Base-by-base conservation (phyloP, 495 filamentous ascomycete genomes). In the Neurospora terricola region DNA sequence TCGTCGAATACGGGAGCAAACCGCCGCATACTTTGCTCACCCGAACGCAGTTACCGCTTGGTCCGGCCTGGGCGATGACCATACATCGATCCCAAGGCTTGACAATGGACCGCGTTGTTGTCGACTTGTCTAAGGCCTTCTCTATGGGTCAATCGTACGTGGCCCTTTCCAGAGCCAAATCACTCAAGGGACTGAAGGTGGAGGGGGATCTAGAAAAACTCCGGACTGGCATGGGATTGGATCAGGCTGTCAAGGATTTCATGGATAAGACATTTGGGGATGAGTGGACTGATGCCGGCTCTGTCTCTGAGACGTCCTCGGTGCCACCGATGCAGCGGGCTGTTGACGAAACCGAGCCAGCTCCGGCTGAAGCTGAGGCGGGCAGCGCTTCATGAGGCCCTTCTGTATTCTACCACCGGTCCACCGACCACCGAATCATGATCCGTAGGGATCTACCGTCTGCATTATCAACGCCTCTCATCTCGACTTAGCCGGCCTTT, bases 1-100 rank as follows among this genome's bases (percentile, higher is more conserved):
- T 88, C 12, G 81, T 79, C 39, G 82, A 86, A 38, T 70, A 86
- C 0, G 87, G 88, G 4, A 81, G 86, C 45, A 74, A 78, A 21
- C 21, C 75, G 40, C 83, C 84, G 71, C 87, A 73, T 82, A 92
- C 72, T 82, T 87, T 75, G 89, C 94, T 85, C 83, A 94, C 73
- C 89, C 94, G 74, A 91, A 93, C 81, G 87, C 92, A 94, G 78
- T 81, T 94, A 77, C 92, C 95, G 4, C 85, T 99, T 16, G 94
- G 96, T 34, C 85, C 97, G 0, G 96, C 94, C 2, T 99, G 96
- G 94, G 96, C 95, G 14, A 82, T 99, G 69, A 94, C 91, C 0
- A 97, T 98, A 70, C 95, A 99, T 84, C 97, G 97, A 82, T 92
- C 94, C 3, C 95, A 99, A 79, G 94, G 94, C 4, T 92, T 98